A percentile compares a stretch with the other conserved stretches of the same genome.
These are phyloP conservation scores for Entrophospora sp. DNA, from an alignment of 192 early-diverging fungal genomes.

Conservation along the genomic window DNA sequence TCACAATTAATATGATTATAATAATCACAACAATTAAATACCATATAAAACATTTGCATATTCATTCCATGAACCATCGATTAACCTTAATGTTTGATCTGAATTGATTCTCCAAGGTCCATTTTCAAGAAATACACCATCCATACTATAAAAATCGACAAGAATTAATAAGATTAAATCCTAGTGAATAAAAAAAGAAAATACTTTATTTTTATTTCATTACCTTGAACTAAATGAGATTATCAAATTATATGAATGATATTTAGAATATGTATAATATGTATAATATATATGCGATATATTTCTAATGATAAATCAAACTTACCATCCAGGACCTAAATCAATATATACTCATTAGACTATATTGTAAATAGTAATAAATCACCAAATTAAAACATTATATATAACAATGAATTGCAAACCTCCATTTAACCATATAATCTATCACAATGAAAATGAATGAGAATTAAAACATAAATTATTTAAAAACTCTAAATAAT, in stretches of 20 bases:
- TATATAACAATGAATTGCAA: background rate
- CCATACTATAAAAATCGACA: constrained; percentile 37
- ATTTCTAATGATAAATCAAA: too few relatives aligned
- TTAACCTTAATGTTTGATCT: constrained; percentile 31
- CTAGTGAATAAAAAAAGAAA: background rate
- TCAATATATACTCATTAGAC: background rate
- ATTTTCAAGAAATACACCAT: constrained; percentile 54
- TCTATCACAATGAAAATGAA: too few relatives aligned
- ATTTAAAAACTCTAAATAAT: background rate
- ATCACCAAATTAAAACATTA: background rate
- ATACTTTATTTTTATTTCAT: too few relatives aligned
- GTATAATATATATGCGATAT: too few relatives aligned
- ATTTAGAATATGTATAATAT: too few relatives aligned
- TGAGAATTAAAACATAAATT: too few relatives aligned
- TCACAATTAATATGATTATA: background rate
- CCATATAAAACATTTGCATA: constrained; percentile 51
- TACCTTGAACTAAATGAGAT: background rate
- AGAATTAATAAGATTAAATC: background rate
- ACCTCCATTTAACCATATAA: constrained; percentile 59
- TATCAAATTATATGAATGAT: too few relatives aligned
- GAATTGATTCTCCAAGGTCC: constrained; percentile 43
- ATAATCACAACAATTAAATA: constrained; percentile 14
- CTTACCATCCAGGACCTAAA: constrained; percentile 26
- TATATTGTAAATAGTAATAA: background rate
- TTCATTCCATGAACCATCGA: constrained; percentile 45